Evolutionary conservation across 1,139 yeast species (phyloP).

Genomic region (Lodderomyces metapsilosis): DNA sequence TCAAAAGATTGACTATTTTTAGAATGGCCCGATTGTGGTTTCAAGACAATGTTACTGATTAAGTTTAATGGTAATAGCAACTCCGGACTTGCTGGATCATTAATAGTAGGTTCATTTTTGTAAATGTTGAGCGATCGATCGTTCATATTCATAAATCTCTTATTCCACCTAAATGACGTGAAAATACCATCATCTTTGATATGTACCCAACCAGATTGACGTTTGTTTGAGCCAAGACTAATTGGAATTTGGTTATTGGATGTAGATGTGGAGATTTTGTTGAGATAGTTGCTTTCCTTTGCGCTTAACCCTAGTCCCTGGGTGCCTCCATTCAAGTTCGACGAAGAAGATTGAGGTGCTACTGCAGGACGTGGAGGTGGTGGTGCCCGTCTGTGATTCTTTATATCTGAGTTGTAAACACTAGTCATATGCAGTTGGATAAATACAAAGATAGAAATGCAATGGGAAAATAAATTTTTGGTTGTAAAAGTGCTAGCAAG

Average conservation of each 20-base stretch:
- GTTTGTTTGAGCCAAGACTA: conserved; percentile 28
- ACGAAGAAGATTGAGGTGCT: conserved; percentile 4
- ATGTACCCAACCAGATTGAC: conserved; percentile 78
- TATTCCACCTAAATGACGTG: conserved; percentile 88
- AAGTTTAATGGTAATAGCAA: conserved; percentile 41
- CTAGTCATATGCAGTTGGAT: conserved; percentile 35
- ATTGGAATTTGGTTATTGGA: conserved; percentile 9
- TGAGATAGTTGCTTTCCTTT: not conserved
- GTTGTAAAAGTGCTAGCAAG: too few species aligned
- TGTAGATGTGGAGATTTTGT: conserved; percentile 5
- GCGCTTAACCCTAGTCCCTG: conserved; percentile 1
- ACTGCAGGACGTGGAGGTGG: conserved; percentile 32
- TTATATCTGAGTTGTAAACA: conserved; percentile 46
- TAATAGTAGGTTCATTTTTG: conserved; percentile 55
- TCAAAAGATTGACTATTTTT: conserved; percentile 74
- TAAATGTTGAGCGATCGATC: conserved; percentile 76
- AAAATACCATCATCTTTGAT: conserved; percentile 86
- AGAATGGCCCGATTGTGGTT: conserved; percentile 48
- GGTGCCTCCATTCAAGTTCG: not conserved
- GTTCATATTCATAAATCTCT: conserved; percentile 72
- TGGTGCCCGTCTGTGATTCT: conserved; percentile 47
- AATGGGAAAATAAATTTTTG: too few species aligned
- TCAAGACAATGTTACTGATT: conserved; percentile 38
- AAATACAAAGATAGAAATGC: too few species aligned
- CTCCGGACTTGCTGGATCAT: conserved; percentile 30